Evolutionary conservation across 2,329 filamentous ascomycete species (phyloP), one percentile per base, ranked within the genome.

Genomic region (Fusarium protoensiforme): DNA sequence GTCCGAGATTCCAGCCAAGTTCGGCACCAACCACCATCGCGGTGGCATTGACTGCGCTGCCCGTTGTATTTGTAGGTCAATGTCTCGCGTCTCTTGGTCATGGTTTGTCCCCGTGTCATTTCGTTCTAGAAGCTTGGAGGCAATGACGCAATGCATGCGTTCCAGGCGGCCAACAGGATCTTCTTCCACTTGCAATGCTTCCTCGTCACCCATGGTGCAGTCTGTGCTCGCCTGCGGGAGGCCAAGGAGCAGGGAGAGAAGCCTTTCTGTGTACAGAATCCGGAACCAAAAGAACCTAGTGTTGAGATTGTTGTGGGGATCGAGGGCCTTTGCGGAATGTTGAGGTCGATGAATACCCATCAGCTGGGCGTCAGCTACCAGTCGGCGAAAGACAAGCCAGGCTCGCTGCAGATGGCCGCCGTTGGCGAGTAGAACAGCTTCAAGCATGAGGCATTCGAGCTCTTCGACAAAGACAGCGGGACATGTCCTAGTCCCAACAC

Each of bases 301-400:
- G 51, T 35, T 20, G 2, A 54, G 51, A 14, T 54, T 54, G 51
- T 54, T 54, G n/a, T 18, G 7, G 14, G 51, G 29, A 54, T 54
- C 39, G 10, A 62, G 36, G 1, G 48, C 38, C 7, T 48, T 68
- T 16, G 64, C 38, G 7, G 46, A 20, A 41, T 48, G 68, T n/a
- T 48, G 57, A 7, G 48, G 38, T 13, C 64, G 61, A 54, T 78
- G 71, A 5, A 77, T 41, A 16, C 75, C 68, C 65, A 76, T 71
- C 51, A 87, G 82, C 74, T 88, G 86, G 0, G 84, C 86, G 13
- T 88, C 78, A 41, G 82, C 82, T 39, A 89, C 77, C 7, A 85
- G 85, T n/a, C 87, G 81, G 1, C 88, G 84, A 58, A 83, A 83
- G 18, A 80, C 81, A 24, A 90, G 78, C 87, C 87, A 90, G 2